phyloP scores from a whole-genome alignment of 768 basidiomycete genomes.

The Lactifluus hygrophoroides region DNA sequence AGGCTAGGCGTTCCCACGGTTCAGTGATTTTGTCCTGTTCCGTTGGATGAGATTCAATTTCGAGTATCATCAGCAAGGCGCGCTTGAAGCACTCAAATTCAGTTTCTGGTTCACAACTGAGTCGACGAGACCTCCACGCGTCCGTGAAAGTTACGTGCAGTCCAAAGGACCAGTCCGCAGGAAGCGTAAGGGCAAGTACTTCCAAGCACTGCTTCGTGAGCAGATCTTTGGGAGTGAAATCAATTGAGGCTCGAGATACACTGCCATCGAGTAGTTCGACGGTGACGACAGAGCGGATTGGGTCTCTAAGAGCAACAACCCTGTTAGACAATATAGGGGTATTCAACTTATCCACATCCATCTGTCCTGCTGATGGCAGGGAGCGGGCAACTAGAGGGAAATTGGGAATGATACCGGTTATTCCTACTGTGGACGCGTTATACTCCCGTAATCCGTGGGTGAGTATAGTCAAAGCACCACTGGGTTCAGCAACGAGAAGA shows the following conservation, averaged over 20 bases:
- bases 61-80: constrained; percentile 44
- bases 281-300: constrained; percentile 43
- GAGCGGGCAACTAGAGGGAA: not conserved
- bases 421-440: constrained; percentile 21
- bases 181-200: constrained; percentile 53
- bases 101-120: constrained; percentile 36
- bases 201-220: constrained; percentile 54
- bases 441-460: constrained; percentile 49
- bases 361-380: not conserved
- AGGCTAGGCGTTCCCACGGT: constrained; percentile 44
- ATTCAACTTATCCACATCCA: constrained; percentile 15
- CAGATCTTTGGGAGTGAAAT: constrained; percentile 45
- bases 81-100: constrained; percentile 51
- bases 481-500: constrained; percentile 54
- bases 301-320: constrained; percentile 40
- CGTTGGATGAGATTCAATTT: constrained; percentile 22
- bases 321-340: constrained; percentile 15
- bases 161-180: constrained; percentile 44
- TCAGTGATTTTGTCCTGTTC: constrained; percentile 4
- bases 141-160: constrained; percentile 50
- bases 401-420: not conserved
- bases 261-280: constrained; percentile 46
- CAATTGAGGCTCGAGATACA: constrained; percentile 39
- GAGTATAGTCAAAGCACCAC: constrained; percentile 45
- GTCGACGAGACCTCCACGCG: constrained; percentile 43